Evolutionary conservation across 2,329 filamentous ascomycete species (phyloP), one percentile per base, ranked within the genome.

Genomic region (Neocatenulostroma microsporum): DNA sequence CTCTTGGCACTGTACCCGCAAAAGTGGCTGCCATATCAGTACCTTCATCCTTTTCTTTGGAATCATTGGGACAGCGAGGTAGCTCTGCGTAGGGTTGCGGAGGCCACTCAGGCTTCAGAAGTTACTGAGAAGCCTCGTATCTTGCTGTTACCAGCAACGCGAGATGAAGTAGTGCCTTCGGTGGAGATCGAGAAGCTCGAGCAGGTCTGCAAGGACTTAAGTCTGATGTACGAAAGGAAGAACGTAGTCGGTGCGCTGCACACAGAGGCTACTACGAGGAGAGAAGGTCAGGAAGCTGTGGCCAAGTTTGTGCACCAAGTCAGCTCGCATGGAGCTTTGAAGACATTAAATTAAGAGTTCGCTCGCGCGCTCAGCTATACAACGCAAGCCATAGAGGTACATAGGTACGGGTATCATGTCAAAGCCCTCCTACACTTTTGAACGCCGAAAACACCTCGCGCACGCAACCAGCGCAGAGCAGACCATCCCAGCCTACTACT

Each of bases 11-110:
- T 89, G 3, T 89, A 88, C 52, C 83, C 83, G 1, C 81, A 87
- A 49, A 82, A 74, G 48, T 88, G 83, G 82, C 64, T 88, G 5
- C 84, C 84, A 0, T 89, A 89, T 55, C 73, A 74, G 30, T 78
- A 88, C 54, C 67, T 89, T 0, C 76, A 77, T 68, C 80, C 80
- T 0, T 87, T 88, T 52, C 66, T 88, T 9, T 70, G 81, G 47
- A 87, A 67, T 38, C 62, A 62, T 28, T 75, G 72, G 71, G 67
- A 73, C 44, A 69, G 60, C 30, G 56, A 60, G 17, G 46, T 39
- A 1, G 63, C 67, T 2, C 41, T 73, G 39, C 54, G 54, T 3
- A 49, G 44, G 7, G 60, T 73, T 17, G 60, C 63, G 2, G 20
- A 21, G 14, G 28, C 28, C n/a, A 32, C 28, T 19, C 35, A 26